Base-by-base conservation (phyloP, 2,329 filamentous ascomycete genomes). In the Alternaria hordeiaustralica region DNA sequence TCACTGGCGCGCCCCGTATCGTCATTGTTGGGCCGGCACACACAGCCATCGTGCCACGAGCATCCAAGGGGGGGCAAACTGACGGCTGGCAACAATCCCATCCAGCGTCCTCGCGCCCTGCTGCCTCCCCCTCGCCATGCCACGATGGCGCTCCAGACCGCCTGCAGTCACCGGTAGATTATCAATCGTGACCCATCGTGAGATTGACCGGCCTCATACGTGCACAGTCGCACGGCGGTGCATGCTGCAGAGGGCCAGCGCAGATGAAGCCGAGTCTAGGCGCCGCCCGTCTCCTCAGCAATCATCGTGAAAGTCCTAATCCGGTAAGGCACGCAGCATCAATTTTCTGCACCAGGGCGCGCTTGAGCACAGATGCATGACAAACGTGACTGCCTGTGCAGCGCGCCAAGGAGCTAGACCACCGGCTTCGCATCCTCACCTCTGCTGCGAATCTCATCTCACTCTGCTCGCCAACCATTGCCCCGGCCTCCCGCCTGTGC, bases 301-400 rank as follows among this genome's bases (percentile, higher is more conserved):
- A 69, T 62, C 68, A 75, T 78, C 76, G 76, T 78, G 75, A 72
- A 77, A 69, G 75, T 71, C 76, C 73, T 69, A 62, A 70, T 72
- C 30, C 53, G 68, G 73, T 66, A 73, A 75, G 75, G 75, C 63
- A 46, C 46, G 36, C 60, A 63, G 55, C 69, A 65, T 73, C 69
- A 71, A 68, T 66, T 73, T 71, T 74, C 71, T 70, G 67, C 70
- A 64, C 57, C 49, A 60, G 49, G 63, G 33, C 46, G 68, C 67
- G 47, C 51, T 66, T 71, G 63, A 63, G 67, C 61, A 46, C 63
- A 67, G 62, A 70, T 72, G 71, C 74, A 71, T 63, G 55, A 61
- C 64, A 55, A 44, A 41, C 61, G 61, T 66, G 70, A 30, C 59
- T 55, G 62, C 53, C 60, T 46, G 64, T 73, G 73, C 71, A 65